Evolutionary conservation across 225 moss, liverwort and hornwort species (phyloP), one percentile per base, ranked within the genome.

Genomic region (Pseudoscleropodium purum): DNA sequence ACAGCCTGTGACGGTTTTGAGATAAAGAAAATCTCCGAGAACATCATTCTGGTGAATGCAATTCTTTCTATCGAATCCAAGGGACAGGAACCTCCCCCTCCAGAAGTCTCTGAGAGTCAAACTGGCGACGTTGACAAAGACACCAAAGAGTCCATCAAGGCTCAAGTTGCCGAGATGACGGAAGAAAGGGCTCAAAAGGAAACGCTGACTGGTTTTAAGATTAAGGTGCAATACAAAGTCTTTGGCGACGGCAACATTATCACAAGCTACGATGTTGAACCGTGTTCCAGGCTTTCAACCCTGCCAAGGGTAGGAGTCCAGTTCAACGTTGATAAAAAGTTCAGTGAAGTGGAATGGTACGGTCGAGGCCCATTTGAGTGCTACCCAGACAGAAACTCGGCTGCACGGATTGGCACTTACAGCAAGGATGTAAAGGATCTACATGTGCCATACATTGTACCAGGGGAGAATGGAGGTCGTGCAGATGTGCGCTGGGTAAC

Each of bases 321-420:
- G 75, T 97, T 97, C 88, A 90, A 92, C 29, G 87, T 99, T 26
- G 95, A 96, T 29, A 94, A 89, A 84, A 85, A 88, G 26, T 94
- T 89, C 78, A 93, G 67, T 52, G 76, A 94, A 90, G 94, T 96
- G 85, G 93, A 99, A 47, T 99, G 97, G 97, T 97, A 95, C 88
- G 99, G 99, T 25, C 90, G 97, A 21, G 99, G 99, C 39, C 99
- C 99, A 64, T 97, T 99, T 60, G 99, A 99, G 82, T 99, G 97
- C 89, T 99, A 99, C 92, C 99, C 99, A 7, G 99, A 99, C 83
- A 93, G 99, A 85, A 97, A 97, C 85, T 88, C 92, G 36, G 99
- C 97, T 70, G 96, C 99, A 8, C 90, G 95, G 41, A 89, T 99
- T 75, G 96, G 94, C 64, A 83, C 91, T 15, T 99, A 96, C 85